Conservation (phyloP, 257 asterid species). For the Jasminum sambac region DNA sequence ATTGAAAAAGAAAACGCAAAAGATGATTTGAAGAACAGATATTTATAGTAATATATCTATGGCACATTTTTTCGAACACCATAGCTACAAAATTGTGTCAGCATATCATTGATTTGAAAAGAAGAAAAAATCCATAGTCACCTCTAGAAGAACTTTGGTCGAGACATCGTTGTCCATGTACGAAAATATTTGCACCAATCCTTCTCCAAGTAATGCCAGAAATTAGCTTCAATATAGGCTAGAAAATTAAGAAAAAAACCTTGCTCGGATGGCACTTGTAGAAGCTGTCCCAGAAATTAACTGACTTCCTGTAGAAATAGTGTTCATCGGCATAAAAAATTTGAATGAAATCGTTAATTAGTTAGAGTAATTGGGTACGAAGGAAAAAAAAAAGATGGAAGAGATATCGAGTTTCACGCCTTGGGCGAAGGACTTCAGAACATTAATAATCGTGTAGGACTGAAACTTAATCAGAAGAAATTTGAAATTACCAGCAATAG, state of each 20-base stretch:
- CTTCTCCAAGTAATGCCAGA: constrained; percentile 68
- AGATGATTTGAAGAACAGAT: background rate
- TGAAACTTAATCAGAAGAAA: no score
- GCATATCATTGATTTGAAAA: background rate
- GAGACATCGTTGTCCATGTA: constrained; percentile 29
- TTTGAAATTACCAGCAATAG: constrained; percentile 96
- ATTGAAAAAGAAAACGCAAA: background rate
- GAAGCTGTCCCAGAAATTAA: constrained; percentile 62
- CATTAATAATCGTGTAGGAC: no score
- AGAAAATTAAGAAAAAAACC: constrained; percentile 36
- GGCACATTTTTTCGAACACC: background rate
- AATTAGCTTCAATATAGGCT: background rate
- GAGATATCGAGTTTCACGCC: no score
- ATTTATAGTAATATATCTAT: constrained; percentile 1
- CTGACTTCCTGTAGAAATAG: constrained; percentile 46
- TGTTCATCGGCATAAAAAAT: constrained; percentile 37
- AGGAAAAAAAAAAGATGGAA: no score
- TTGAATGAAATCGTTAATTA: no score
- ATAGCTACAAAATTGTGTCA: background rate
- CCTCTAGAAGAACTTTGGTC: constrained; percentile 75
- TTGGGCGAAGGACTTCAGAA: no score
- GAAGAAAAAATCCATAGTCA: constrained; percentile 9
- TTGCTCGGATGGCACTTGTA: constrained; percentile 72
- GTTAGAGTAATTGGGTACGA: no score
- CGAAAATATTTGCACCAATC: constrained; percentile 71